Evolutionary conservation across 1,284 basidiomycete genomes (phyloP).

Genomic region (Irpex sp.): DNA sequence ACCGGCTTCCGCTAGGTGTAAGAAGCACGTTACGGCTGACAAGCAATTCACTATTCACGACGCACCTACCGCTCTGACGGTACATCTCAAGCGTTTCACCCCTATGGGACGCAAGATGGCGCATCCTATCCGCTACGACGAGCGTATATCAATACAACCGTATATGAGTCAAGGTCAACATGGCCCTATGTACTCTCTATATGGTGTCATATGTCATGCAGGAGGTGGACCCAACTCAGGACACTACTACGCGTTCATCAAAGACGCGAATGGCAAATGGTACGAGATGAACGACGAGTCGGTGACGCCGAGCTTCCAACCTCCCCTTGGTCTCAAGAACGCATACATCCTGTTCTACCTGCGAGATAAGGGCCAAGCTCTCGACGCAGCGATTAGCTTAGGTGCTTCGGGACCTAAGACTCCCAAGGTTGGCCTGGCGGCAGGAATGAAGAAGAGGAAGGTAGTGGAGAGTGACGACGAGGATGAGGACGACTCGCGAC

Average conservation of each 20-base stretch:
- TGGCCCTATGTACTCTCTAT: slow-evolving; percentile 84
- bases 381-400: slow-evolving; percentile 53
- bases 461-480: slow-evolving; percentile 36
- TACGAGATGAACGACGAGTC: slow-evolving; percentile 93
- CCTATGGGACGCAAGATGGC: slow-evolving; percentile 86
- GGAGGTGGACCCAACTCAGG: slow-evolving; percentile 93
- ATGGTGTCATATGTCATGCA: slow-evolving; percentile 91
- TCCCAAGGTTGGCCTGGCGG: slow-evolving; percentile 39
- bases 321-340: slow-evolving; percentile 66
- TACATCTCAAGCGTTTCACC: slow-evolving; percentile 97
- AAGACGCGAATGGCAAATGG: slow-evolving; percentile 73
- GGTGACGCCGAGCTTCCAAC: slow-evolving; percentile 42
- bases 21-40: slow-evolving; percentile 81
- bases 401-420: slow-evolving; percentile 13
- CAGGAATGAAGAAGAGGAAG: slow-evolving; percentile 64
- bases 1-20: slow-evolving; percentile 59
- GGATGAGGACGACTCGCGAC: slow-evolving; percentile 43
- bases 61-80: slow-evolving; percentile 87
- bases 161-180: slow-evolving; percentile 82
- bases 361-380: slow-evolving; percentile 67
- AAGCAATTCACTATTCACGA: slow-evolving; percentile 88
- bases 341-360: slow-evolving; percentile 96
- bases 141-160: slow-evolving; percentile 71
- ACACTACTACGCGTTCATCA: slow-evolving; percentile 92
- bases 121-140: slow-evolving; percentile 76